Conservation (phyloP, 2,329 filamentous ascomycete genomes). For the Pseudogymnoascus sp. region DNA sequence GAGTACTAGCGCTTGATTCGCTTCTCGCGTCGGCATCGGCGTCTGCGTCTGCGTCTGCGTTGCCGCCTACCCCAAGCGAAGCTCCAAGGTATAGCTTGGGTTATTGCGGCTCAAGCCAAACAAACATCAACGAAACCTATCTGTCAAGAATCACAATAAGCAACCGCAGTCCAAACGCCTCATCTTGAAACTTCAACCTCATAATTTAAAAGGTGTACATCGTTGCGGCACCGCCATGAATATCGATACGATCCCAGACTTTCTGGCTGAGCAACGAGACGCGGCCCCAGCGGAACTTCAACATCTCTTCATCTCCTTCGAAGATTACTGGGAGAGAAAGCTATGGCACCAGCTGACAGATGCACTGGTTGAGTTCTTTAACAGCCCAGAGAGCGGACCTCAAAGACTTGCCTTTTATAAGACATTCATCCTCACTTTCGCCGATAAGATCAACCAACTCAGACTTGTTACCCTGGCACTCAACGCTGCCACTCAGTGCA, state of each 20-base stretch:
- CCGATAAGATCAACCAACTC: conserved; percentile 97
- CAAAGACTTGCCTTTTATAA: conserved; percentile 89
- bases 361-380: conserved; percentile 80
- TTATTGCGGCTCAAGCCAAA: background rate
- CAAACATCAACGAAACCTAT: background rate
- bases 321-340: conserved; percentile 97
- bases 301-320: conserved; percentile 79
- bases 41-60: conserved; percentile 1
- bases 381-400: conserved; percentile 66
- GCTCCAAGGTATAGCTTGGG: conserved; percentile 10
- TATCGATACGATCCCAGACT: conserved; percentile 80
- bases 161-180: background rate
- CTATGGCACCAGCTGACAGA: conserved; percentile 98
- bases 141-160: background rate
- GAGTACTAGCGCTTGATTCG: conserved; percentile 10
- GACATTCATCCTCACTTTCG: conserved; percentile 90
- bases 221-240: conserved; percentile 52
- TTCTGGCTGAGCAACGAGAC: conserved; percentile 85
- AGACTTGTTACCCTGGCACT: conserved; percentile 90
- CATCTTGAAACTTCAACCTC: background rate
- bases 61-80: conserved; percentile 9
- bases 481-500: conserved; percentile 77
- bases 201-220: background rate
- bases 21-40: conserved; percentile 7
- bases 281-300: conserved; percentile 81